These are phyloP conservation scores for Syncephalastrum racemosum DNA, from an alignment of 371 early-diverging fungal genomes.

Conservation along the genomic window DNA sequence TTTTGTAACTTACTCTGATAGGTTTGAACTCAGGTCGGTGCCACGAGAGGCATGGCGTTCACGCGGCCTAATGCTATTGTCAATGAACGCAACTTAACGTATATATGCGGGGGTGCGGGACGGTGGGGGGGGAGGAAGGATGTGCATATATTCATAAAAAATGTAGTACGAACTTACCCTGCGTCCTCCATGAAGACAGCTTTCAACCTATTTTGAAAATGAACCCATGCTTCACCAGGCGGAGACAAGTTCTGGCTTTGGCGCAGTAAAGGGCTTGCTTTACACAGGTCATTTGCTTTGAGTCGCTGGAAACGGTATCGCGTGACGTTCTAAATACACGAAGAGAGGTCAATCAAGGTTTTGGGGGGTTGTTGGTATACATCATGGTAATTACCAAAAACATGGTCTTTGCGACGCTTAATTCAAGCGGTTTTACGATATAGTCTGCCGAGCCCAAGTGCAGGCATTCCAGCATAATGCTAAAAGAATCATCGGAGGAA, in stretches of 20 bases:
- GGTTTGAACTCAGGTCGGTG: not conserved
- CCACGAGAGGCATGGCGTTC: too few relatives aligned
- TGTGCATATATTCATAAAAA: constrained; percentile 3
- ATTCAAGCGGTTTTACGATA: constrained; percentile 51
- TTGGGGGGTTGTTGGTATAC: not conserved
- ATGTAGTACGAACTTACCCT: constrained; percentile 12
- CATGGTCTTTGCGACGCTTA: constrained; percentile 53
- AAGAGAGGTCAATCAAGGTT: constrained; percentile 4
- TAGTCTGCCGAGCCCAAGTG: constrained; percentile 58
- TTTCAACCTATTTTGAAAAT: constrained; percentile 13
- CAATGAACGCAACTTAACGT: not conserved
- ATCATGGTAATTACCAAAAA: constrained; percentile 42
- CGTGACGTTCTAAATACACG: too few relatives aligned
- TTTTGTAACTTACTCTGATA: constrained; percentile 6
- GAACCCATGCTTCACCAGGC: constrained; percentile 18
- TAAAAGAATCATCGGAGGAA: constrained; percentile 30
- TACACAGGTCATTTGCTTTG: constrained; percentile 5
- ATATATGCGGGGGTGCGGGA: not conserved
- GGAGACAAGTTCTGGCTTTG: constrained; percentile 9
- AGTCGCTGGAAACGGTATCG: not conserved
- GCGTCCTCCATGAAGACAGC: constrained; percentile 8
- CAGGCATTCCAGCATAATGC: constrained; percentile 45
- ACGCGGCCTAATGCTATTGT: too few relatives aligned
- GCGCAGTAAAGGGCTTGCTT: constrained; percentile 12
- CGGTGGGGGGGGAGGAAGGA: not conserved